Percentiles rank a stretch among this genome's conserved stretches.
These are phyloP conservation scores for Tritrichomonas foetus DNA, from an alignment of 208 protist species.

Conservation along the genomic window DNA sequence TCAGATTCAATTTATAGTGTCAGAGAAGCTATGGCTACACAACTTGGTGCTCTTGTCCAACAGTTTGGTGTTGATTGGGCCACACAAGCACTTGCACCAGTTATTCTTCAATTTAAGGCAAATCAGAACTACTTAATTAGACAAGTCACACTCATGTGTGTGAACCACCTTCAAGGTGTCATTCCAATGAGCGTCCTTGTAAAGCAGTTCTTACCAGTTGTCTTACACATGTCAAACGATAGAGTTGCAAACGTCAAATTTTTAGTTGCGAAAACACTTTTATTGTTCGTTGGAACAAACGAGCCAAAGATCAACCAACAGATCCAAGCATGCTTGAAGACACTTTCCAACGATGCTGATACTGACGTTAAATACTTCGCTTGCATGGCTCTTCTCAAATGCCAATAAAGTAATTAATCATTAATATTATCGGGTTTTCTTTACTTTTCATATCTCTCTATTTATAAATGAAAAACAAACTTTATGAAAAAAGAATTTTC, in stretches of 20 bases:
- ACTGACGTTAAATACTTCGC: slow-evolving; percentile 34
- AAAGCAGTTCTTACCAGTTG: background rate
- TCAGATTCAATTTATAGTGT: background rate
- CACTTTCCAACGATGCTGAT: background rate
- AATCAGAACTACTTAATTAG: slow-evolving; percentile 12
- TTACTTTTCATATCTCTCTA: no score
- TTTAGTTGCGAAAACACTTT: background rate
- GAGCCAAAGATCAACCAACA: slow-evolving; percentile 14
- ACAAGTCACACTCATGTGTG: slow-evolving; percentile 18
- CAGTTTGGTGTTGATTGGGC: background rate
- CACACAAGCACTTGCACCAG: background rate
- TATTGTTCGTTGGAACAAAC: background rate
- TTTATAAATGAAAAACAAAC: no score
- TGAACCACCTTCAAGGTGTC: background rate
- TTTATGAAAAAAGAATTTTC: no score
- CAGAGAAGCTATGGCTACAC: background rate
- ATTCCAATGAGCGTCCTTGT: background rate
- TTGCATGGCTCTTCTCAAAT: slow-evolving; percentile 31
- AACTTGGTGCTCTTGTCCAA: background rate
- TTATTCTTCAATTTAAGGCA: background rate
- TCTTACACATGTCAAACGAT: background rate
- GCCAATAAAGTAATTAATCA: background rate
- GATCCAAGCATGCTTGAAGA: background rate
- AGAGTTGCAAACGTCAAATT: background rate
- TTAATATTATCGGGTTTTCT: background rate